Conservation (phyloP, 768 basidiomycete genomes). For the Neoboletus magnificus region DNA sequence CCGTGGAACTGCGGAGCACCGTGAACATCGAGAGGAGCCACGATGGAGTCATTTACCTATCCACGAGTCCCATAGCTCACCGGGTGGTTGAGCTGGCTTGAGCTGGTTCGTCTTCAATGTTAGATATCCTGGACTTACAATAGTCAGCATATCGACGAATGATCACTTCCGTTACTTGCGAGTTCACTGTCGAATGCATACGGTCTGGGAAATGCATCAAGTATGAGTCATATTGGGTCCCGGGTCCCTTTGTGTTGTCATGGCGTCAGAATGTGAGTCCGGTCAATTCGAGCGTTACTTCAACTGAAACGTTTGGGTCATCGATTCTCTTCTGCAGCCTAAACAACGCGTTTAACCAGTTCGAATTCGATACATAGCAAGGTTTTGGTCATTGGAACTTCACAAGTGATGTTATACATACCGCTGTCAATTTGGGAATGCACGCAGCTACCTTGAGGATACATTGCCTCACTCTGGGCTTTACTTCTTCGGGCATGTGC, state of each 20-base stretch:
- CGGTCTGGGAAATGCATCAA: background rate
- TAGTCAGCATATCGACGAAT: background rate
- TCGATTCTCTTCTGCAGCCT: background rate
- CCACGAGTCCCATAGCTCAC: conserved; percentile 1
- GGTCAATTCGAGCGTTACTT: background rate
- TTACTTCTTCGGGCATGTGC: conserved; percentile 2
- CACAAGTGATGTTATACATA: background rate
- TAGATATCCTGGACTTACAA: background rate
- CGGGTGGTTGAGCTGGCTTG: background rate
- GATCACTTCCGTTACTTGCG: no score
- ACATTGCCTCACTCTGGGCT: conserved; percentile 10
- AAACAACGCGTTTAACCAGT: background rate
- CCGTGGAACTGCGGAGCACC: conserved; percentile 21
- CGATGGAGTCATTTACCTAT: conserved; percentile 15
- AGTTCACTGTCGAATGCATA: background rate
- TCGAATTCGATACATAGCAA: background rate
- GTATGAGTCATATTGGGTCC: background rate
- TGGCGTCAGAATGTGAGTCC: background rate
- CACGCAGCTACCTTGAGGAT: background rate
- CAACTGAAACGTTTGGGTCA: background rate
- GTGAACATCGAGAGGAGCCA: conserved; percentile 3
- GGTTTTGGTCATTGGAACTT: background rate
- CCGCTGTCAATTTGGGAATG: background rate
- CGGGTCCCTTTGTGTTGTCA: background rate
- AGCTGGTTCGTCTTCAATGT: conserved; percentile 2